phyloP scores from a whole-genome alignment of 345 rosid genomes.

The Erysimum cheiranthoides region DNA sequence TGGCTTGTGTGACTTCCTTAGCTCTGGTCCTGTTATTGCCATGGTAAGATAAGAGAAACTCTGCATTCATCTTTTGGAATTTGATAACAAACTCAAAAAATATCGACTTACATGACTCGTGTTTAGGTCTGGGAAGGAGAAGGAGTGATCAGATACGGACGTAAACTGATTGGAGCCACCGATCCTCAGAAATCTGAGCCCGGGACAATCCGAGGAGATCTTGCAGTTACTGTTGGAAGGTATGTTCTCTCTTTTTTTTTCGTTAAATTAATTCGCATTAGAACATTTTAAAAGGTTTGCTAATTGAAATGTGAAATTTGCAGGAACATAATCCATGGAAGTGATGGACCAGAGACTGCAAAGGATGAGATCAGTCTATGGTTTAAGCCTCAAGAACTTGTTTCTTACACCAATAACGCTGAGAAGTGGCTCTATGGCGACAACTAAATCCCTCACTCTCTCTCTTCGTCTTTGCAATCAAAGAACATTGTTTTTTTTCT shows the following conservation, averaged over 20 bases:
- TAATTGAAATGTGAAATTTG: constrained; percentile 32
- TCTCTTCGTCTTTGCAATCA: not conserved
- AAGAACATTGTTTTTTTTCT: constrained; percentile 15
- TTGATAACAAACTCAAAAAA: not conserved
- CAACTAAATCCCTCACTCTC: constrained; percentile 47
- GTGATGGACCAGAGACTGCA: constrained; percentile 98
- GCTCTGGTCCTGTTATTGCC: constrained; percentile 99
- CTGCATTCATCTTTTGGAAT: not conserved
- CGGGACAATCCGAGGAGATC: constrained; percentile 97
- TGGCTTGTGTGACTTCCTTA: constrained; percentile 92
- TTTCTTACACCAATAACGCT: constrained; percentile 71
- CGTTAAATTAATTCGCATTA: not conserved
- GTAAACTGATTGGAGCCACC: constrained; percentile 97
- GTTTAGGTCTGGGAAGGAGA: constrained; percentile 99
- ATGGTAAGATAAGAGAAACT: constrained; percentile 62
- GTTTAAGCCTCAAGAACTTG: constrained; percentile 97
- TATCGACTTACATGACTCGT: constrained; percentile 3
- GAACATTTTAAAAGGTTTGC: not conserved
- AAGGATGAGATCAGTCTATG: constrained; percentile 86
- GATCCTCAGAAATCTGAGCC: constrained; percentile 99
- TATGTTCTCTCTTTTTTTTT: constrained; percentile 25
- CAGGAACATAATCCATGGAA: constrained; percentile 97
- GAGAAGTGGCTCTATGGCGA: constrained; percentile 95
- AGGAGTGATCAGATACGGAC: constrained; percentile 88
- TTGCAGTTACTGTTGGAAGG: constrained; percentile 96